phyloP scores from a whole-genome alignment of 768 basidiomycete genomes.

The Tephrocybe rancida region DNA sequence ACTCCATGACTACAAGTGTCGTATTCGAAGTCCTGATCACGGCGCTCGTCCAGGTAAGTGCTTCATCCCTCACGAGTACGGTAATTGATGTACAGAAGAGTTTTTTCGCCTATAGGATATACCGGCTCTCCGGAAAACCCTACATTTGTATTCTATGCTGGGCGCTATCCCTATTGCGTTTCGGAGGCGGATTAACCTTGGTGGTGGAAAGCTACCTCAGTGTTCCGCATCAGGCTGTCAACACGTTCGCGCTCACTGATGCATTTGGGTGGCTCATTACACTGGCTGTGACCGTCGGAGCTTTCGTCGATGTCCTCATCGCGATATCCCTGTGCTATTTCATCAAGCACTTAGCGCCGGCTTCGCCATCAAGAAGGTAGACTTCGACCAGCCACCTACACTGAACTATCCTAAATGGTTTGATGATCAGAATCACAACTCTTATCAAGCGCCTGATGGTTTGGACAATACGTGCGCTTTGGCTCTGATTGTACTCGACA shows the following conservation, averaged over 20 bases:
- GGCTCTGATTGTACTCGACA: not conserved
- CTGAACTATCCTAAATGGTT: not conserved
- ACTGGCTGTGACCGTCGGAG: constrained; percentile 19
- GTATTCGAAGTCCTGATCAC: constrained; percentile 22
- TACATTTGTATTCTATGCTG: constrained; percentile 17
- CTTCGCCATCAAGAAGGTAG: constrained; percentile 8
- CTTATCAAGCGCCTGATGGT: constrained; percentile 22
- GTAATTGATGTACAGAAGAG: constrained; percentile 1
- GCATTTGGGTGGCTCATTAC: constrained; percentile 28
- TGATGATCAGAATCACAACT: constrained; percentile 14
- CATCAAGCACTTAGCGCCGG: constrained; percentile 7
- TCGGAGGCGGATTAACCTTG: constrained; percentile 18
- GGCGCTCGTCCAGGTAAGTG: constrained; percentile 19
- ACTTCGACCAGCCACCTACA: constrained; percentile 1
- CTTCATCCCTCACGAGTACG: not conserved
- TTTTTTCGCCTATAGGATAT: constrained; percentile 26
- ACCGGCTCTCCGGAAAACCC: constrained; percentile 18
- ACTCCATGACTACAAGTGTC: constrained; percentile 19
- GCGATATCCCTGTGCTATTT: constrained; percentile 24
- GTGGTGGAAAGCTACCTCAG: constrained; percentile 22
- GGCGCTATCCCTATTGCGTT: constrained; percentile 18
- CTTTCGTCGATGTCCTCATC: constrained; percentile 24
- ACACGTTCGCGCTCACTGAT: constrained; percentile 18
- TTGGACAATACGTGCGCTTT: constrained; percentile 26
- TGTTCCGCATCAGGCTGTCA: constrained; percentile 20